Conservation (phyloP, 2,329 filamentous ascomycete genomes). For the Karstenula rhodostoma region DNA sequence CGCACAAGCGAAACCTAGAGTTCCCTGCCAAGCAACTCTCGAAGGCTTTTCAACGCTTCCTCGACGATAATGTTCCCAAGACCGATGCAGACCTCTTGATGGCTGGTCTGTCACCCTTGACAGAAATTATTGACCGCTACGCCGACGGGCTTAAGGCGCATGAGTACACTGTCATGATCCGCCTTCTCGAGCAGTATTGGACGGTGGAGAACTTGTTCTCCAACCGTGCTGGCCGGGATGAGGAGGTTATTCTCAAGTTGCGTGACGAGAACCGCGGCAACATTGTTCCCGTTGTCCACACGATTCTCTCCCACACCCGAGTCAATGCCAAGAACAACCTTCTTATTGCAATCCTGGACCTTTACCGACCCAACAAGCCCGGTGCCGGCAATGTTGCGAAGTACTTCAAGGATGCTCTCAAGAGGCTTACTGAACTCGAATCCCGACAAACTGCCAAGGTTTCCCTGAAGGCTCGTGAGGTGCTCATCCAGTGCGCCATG, state of each 20-base stretch:
- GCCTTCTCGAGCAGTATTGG: conserved; percentile 82
- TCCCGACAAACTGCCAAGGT: conserved; percentile 90
- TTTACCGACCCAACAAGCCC: conserved; percentile 95
- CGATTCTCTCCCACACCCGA: conserved; percentile 90
- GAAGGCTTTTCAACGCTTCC: conserved; percentile 86
- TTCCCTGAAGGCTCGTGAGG: conserved; percentile 93
- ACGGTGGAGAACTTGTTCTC: conserved; percentile 88
- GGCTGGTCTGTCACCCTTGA: conserved; percentile 76
- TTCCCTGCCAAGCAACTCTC: conserved; percentile 90
- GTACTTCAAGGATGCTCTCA: conserved; percentile 82
- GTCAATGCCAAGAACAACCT: conserved; percentile 94
- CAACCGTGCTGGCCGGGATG: conserved; percentile 82
- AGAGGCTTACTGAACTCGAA: conserved; percentile 89
- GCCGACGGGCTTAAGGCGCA: conserved; percentile 87
- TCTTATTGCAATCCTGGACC: conserved; percentile 87
- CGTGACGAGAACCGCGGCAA: conserved; percentile 97
- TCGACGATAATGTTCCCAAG: conserved; percentile 82
- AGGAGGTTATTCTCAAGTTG: conserved; percentile 91
- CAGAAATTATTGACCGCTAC: conserved; percentile 81
- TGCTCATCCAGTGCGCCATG: conserved; percentile 95
- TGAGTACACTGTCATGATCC: conserved; percentile 83
- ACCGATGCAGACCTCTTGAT: conserved; percentile 78
- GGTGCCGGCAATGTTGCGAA: conserved; percentile 87
- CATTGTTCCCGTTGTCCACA: conserved; percentile 82
- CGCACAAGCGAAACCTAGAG: conserved; percentile 78